Conservation (phyloP, 2,329 filamentous ascomycete species). For the Talaromyces rugulosus region DNA sequence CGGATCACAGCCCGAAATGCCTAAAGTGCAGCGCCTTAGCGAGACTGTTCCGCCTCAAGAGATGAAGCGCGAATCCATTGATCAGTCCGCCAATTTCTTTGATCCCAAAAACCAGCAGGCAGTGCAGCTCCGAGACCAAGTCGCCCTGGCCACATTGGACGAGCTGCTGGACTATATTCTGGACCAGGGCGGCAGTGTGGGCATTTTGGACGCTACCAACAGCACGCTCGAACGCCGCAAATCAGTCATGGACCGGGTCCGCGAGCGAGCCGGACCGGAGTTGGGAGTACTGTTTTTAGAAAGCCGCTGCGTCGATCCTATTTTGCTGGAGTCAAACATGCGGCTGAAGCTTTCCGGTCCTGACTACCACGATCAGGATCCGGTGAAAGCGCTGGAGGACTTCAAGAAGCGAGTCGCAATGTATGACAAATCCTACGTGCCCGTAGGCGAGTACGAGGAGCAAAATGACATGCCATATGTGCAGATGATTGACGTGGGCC, state of each 20-base stretch:
- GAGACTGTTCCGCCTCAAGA: constrained; percentile 16
- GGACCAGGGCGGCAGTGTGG: constrained; percentile 75
- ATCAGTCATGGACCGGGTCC: constrained; percentile 77
- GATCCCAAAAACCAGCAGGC: constrained; percentile 83
- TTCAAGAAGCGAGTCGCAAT: constrained; percentile 90
- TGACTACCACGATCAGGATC: constrained; percentile 93
- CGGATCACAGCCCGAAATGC: neutral
- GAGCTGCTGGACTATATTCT: constrained; percentile 89
- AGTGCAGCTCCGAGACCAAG: constrained; percentile 79
- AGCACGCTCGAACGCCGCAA: constrained; percentile 84
- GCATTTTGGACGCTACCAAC: constrained; percentile 96
- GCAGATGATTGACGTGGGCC: constrained; percentile 94
- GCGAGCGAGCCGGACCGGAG: constrained; percentile 73
- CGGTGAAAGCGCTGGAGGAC: constrained; percentile 74
- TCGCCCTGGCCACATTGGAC: constrained; percentile 86
- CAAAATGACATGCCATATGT: constrained; percentile 89
- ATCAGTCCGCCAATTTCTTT: constrained; percentile 91
- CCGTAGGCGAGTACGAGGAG: constrained; percentile 87
- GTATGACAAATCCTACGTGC: constrained; percentile 91
- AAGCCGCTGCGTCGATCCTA: constrained; percentile 82
- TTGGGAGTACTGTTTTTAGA: constrained; percentile 93
- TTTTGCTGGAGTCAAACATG: constrained; percentile 91
- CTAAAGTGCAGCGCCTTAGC: constrained; percentile 11
- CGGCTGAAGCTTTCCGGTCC: constrained; percentile 91
- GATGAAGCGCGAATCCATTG: constrained; percentile 54